Evolutionary conservation across 148 eudicot genomes (phyloP).

Genomic region (Heliosperma pusillum): DNA sequence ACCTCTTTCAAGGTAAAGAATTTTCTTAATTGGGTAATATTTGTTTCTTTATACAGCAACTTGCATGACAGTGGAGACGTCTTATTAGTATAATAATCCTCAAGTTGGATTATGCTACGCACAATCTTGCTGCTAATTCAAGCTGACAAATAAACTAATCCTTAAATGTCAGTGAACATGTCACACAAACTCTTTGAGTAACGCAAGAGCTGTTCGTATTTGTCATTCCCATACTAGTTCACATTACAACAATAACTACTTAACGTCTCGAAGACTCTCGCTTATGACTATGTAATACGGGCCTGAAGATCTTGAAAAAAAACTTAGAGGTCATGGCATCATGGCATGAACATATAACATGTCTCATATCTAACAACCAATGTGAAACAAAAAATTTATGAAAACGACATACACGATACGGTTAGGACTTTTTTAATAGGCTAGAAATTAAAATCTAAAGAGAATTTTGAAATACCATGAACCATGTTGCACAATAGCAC

Average conservation of each 20-base stretch:
- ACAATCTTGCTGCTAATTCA: constrained; percentile 21
- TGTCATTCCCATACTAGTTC: constrained; percentile 14
- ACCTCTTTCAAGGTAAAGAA: constrained; percentile 21
- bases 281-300: not conserved
- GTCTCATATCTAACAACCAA: not conserved
- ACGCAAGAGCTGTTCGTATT: constrained; percentile 21
- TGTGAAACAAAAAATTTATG: too few relatives aligned
- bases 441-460: not conserved
- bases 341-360: not conserved
- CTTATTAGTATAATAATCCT: constrained; percentile 11
- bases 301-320: not conserved
- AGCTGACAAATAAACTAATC: not conserved
- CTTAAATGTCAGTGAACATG: constrained; percentile 18
- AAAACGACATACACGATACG: not conserved
- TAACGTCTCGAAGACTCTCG: not conserved
- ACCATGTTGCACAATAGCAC: not conserved
- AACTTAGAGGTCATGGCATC: not conserved
- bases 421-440: not conserved
- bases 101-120: constrained; percentile 29
- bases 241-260: not conserved
- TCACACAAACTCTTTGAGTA: constrained; percentile 22
- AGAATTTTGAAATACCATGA: not conserved
- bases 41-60: constrained; percentile 24
- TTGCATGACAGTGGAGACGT: constrained; percentile 32
- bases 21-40: constrained; percentile 29